Conservation (phyloP, 352 stramenopile species). For the Phytopythium oedochilum region DNA sequence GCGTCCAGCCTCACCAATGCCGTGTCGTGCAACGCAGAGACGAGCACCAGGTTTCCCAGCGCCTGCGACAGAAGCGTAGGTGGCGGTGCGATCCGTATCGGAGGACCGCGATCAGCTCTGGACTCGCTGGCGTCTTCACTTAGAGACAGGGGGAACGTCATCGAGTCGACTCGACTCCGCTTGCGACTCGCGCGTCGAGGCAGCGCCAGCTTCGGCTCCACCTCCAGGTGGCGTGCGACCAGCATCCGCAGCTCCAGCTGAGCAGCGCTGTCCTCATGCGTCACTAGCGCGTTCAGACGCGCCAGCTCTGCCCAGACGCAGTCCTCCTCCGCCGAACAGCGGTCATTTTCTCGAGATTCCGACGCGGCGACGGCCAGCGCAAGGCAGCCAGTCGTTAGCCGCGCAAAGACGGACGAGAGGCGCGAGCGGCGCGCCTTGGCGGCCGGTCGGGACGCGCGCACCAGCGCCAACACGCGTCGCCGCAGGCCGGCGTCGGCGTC, state of each 20-base stretch:
- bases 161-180: not conserved
- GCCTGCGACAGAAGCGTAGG: not conserved
- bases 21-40: not conserved
- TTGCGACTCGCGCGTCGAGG: not conserved
- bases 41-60: not conserved
- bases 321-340: not conserved
- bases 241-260: not conserved
- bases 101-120: not conserved
- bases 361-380: not conserved
- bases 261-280: not conserved
- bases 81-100: not conserved
- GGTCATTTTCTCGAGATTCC: not conserved
- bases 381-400: not conserved
- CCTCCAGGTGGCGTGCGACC: not conserved
- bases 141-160: not conserved
- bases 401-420: constrained; percentile 4
- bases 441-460: constrained; percentile 6
- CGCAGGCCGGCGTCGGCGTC: constrained; percentile 4
- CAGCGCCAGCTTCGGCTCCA: not conserved
- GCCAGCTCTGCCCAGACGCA: constrained; percentile 2
- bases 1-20: constrained; percentile 1
- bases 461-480: constrained; percentile 17
- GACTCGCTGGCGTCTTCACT: not conserved
- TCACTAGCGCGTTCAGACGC: not conserved
- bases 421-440: not conserved